Base-by-base conservation (phyloP, 2,329 filamentous ascomycete genomes). In the Neofusicoccum umdonicola region DNA sequence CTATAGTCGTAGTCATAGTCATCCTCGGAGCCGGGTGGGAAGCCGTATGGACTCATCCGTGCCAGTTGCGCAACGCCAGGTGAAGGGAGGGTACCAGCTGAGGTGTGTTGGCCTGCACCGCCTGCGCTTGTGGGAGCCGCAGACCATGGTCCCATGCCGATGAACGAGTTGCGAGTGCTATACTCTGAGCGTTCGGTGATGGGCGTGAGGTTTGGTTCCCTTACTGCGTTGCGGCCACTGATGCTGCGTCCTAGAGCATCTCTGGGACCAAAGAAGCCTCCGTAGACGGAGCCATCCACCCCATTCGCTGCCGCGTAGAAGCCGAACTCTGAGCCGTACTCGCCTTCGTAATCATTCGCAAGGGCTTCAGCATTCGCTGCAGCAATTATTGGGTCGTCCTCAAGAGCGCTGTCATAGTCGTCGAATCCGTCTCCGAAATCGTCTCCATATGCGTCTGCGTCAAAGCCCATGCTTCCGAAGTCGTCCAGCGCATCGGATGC, bases 161-260 rank as follows among this genome's bases (percentile, higher is more conserved):
- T 91, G 65, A 96, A 87, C 0, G 91, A 96, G 74, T 97, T 98
- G 50, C 95, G 88, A 66, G 96, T 97, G 47, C 92, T 97, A 81
- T 96, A 97, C 77, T 99, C 95, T 66, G 92, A 96, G 12, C 93
- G 87, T 76, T 98, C 95, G 0, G 94, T 98, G 71, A 99, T 98
- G 5, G 95, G 95, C 1, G 95, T 98, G 54, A 99, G 81, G 71
- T 95, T 97, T 1, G 95, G 94, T 74, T 97, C 94, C 45, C 90
- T 87, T 19, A 91, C 73, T 3, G 74, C 76, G 65, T 78, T 77
- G 27, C 76, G 87, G 19, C 91, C 93, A 68, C 90, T 95, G 63
- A 87, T 87, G 67, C 84, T 89, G 41, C 92, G 87, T 62, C 80
- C 80, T 45, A 88, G 71, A 2, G 82, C 82, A 65, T 88, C 84